A percentile compares a stretch with the other conserved stretches of the same genome.
phyloP scores from a whole-genome alignment of 768 basidiomycete genomes.

The Collybia sp. region DNA sequence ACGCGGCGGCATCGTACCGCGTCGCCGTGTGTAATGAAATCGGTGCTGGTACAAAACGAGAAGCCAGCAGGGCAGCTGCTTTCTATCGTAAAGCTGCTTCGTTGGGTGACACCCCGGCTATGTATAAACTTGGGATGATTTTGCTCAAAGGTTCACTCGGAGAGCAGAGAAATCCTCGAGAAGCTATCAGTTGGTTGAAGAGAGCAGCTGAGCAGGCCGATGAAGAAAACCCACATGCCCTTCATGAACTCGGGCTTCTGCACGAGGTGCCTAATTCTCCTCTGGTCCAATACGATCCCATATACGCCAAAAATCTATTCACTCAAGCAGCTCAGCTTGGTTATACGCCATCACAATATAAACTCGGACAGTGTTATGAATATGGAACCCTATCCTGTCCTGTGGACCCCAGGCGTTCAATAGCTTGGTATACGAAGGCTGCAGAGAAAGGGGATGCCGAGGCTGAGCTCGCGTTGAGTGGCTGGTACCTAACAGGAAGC shows the following conservation, averaged over 20 bases:
- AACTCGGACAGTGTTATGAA: constrained; percentile 93
- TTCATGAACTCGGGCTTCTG: constrained; percentile 90
- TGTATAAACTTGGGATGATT: constrained; percentile 99
- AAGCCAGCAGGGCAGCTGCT: constrained; percentile 83
- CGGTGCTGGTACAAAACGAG: constrained; percentile 90
- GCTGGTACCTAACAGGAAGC: constrained; percentile 96
- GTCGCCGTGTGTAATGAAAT: constrained; percentile 99
- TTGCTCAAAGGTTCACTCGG: constrained; percentile 80
- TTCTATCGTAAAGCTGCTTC: constrained; percentile 98
- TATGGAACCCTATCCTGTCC: constrained; percentile 87
- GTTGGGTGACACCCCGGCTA: constrained; percentile 93
- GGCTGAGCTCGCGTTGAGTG: constrained; percentile 92
- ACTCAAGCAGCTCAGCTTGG: constrained; percentile 91
- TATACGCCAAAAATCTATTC: constrained; percentile 80
- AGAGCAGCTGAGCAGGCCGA: constrained; percentile 97
- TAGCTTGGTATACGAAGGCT: constrained; percentile 98
- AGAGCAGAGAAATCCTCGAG: constrained; percentile 81
- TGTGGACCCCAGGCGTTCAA: constrained; percentile 89
- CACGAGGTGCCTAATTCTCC: constrained; percentile 68
- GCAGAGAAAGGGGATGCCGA: constrained; percentile 95
- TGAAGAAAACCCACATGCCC: constrained; percentile 95
- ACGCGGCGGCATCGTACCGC: constrained; percentile 90
- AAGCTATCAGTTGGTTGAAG: constrained; percentile 92
- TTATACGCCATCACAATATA: constrained; percentile 91
- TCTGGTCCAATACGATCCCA: constrained; percentile 74